Percentiles rank a stretch among this genome's conserved stretches.
These are phyloP conservation scores for Phytophthora syringae DNA, from an alignment of 352 stramenopile species.

Conservation along the genomic window DNA sequence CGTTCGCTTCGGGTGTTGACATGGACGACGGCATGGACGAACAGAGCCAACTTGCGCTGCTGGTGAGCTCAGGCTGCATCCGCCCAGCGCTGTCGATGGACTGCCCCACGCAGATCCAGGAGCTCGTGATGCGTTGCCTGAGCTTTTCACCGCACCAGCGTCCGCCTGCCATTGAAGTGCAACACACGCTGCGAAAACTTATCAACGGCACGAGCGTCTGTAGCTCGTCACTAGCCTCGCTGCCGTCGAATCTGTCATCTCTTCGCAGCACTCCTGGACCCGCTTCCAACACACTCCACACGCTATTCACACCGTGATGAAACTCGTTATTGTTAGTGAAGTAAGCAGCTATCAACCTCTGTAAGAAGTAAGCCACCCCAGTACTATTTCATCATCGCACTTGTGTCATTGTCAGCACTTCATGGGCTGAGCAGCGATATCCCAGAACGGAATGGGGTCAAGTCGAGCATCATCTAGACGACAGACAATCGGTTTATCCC, in stretches of 20 bases:
- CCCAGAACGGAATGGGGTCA: slow-evolving; percentile 29
- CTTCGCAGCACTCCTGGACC: slow-evolving; percentile 30
- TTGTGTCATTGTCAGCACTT: slow-evolving; percentile 22
- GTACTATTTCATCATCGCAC: slow-evolving; percentile 12
- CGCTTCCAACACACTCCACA: slow-evolving; percentile 17
- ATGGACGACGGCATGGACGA: slow-evolving; percentile 48
- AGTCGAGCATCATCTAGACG: slow-evolving; percentile 36
- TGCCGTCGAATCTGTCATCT: slow-evolving; percentile 40
- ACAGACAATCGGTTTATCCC: slow-evolving; percentile 39
- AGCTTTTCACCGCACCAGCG: slow-evolving; percentile 53
- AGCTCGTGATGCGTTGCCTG: slow-evolving; percentile 52
- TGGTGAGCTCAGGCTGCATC: slow-evolving; percentile 56
- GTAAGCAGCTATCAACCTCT: slow-evolving; percentile 28
- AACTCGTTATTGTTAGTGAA: slow-evolving; percentile 11
- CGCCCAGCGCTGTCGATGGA: slow-evolving; percentile 50
- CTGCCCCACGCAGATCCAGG: slow-evolving; percentile 52
- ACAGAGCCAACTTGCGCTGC: slow-evolving; percentile 50
- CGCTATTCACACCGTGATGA: slow-evolving; percentile 33
- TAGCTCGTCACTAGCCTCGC: slow-evolving; percentile 22
- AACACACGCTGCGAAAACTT: slow-evolving; percentile 48
- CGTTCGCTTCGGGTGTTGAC: slow-evolving; percentile 48
- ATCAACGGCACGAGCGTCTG: slow-evolving; percentile 43
- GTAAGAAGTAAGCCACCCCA: slow-evolving; percentile 26
- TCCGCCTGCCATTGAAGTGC: slow-evolving; percentile 43
- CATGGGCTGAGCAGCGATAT: slow-evolving; percentile 34